Evolutionary conservation across 371 early-diverging fungal species (phyloP).

Genomic region (Mucor plumbeus): DNA sequence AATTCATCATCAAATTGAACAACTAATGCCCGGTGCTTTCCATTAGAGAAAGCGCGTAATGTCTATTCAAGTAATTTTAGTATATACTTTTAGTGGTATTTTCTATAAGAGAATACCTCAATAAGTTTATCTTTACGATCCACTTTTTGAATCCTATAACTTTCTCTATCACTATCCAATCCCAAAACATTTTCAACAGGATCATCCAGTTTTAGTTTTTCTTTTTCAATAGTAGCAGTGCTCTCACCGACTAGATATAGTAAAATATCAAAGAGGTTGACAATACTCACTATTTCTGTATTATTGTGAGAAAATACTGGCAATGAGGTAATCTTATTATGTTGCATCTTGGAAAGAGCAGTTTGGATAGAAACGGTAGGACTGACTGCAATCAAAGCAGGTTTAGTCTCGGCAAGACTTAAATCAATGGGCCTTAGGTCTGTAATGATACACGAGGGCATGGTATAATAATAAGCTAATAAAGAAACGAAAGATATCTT

Average conservation of each 20-base stretch:
- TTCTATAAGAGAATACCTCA: slow-evolving; percentile 24
- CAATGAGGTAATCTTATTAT: slow-evolving; percentile 58
- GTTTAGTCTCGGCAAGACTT: slow-evolving; percentile 41
- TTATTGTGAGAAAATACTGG: slow-evolving; percentile 63
- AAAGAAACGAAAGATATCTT: slow-evolving; percentile 1
- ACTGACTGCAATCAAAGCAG: slow-evolving; percentile 52
- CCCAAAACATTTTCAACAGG: slow-evolving; percentile 63
- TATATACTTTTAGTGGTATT: too few species aligned
- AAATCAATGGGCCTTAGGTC: slow-evolving; percentile 43
- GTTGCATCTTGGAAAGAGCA: slow-evolving; percentile 50
- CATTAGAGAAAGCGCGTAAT: slow-evolving; percentile 50
- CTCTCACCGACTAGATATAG: slow-evolving; percentile 44
- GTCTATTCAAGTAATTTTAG: slow-evolving; percentile 29
- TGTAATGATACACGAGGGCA: slow-evolving; percentile 22
- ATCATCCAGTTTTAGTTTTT: slow-evolving; percentile 44
- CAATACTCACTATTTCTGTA: slow-evolving; percentile 58
- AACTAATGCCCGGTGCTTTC: slow-evolving; percentile 55
- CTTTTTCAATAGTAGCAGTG: slow-evolving; percentile 39
- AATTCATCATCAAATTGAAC: slow-evolving; percentile 36
- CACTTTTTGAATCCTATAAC: slow-evolving; percentile 57
- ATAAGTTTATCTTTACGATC: slow-evolving; percentile 52
- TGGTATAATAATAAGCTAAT: not conserved
- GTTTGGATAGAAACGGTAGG: slow-evolving; percentile 56
- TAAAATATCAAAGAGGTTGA: slow-evolving; percentile 62
- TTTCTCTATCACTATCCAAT: slow-evolving; percentile 61